These are phyloP conservation scores for Leishmania mexicana DNA, from an alignment of 208 protist genomes.

Conservation along the genomic window DNA sequence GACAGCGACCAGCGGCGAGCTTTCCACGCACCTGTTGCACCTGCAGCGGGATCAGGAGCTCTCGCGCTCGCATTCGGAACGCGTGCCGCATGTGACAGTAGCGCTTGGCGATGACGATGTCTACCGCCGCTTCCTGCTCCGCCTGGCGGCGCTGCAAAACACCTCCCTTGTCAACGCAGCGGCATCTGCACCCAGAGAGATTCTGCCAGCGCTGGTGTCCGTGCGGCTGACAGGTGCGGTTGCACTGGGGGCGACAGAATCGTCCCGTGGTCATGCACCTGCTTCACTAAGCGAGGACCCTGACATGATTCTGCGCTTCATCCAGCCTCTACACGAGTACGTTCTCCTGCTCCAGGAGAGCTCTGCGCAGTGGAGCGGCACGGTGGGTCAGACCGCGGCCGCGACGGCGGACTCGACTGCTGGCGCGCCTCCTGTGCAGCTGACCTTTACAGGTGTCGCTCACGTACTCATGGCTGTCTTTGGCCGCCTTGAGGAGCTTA, in stretches of 20 bases:
- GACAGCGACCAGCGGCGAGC: not conserved
- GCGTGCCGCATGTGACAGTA: conserved; percentile 24
- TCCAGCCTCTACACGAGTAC: conserved; percentile 48
- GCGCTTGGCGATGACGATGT: conserved; percentile 51
- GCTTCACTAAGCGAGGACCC: not conserved
- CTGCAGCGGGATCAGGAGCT: not conserved
- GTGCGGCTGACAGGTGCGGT: conserved; percentile 5
- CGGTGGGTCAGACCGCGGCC: not conserved
- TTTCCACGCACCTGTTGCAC: not conserved
- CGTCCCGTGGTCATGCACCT: not conserved
- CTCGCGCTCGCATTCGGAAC: not conserved
- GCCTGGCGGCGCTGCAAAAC: conserved; percentile 31
- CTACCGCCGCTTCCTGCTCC: conserved; percentile 57
- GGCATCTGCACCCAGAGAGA: not conserved
- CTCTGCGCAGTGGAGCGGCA: not conserved
- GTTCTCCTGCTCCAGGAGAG: conserved; percentile 24
- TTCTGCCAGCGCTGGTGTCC: not conserved
- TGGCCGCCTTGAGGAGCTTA: conserved; percentile 46
- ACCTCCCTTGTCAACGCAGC: not conserved
- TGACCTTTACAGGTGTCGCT: conserved; percentile 53
- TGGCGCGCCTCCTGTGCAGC: conserved; percentile 12
- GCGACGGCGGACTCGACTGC: not conserved
- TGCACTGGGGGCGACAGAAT: not conserved
- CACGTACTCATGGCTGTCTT: conserved; percentile 42
- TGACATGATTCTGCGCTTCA: conserved; percentile 35